phyloP scores from a whole-genome alignment of 2,329 filamentous ascomycete genomes.

The Apiospora saccharicola region DNA sequence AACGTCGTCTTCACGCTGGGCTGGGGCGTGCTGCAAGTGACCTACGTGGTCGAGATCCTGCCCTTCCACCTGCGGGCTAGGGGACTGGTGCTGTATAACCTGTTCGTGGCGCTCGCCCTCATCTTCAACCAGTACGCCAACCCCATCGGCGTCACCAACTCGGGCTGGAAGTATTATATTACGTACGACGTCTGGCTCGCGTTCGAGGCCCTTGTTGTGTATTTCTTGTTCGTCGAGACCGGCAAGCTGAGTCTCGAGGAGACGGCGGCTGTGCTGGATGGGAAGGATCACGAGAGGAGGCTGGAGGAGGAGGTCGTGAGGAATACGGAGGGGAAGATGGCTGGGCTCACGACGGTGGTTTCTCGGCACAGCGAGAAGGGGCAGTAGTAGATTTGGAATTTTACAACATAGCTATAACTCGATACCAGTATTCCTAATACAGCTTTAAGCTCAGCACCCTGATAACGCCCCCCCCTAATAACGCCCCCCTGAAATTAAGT shows the following conservation, averaged over 20 bases:
- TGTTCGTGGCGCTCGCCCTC: conserved; percentile 41
- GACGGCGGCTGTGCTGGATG: conserved; percentile 30
- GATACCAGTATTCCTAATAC: rapidly evolving
- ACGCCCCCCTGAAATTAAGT: too few species aligned
- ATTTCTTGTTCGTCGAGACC: conserved; percentile 51
- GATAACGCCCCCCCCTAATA: too few species aligned
- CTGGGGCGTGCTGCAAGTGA: conserved; percentile 41
- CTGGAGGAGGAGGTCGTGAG: conserved; percentile 28
- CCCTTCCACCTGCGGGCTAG: conserved; percentile 41
- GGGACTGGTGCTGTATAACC: conserved; percentile 30
- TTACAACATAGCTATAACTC: background rate
- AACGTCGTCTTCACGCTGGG: conserved; percentile 43
- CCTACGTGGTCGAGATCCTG: conserved; percentile 45
- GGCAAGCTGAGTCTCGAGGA: conserved; percentile 50
- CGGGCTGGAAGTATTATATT: conserved; percentile 36
- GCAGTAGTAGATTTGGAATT: background rate
- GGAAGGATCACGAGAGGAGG: conserved; percentile 40
- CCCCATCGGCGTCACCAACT: conserved; percentile 35
- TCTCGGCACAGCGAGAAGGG: background rate
- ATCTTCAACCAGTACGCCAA: conserved; percentile 39
- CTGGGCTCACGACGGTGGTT: conserved; percentile 23
- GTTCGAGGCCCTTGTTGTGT: conserved; percentile 33
- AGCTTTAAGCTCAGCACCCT: too few species aligned
- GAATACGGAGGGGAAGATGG: conserved; percentile 30
- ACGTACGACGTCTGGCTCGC: conserved; percentile 36